Percentiles rank a stretch among this genome's conserved stretches.
phyloP scores from a whole-genome alignment of 129 eudicot genomes.

The Chrysanthemum lavandulifolium region DNA sequence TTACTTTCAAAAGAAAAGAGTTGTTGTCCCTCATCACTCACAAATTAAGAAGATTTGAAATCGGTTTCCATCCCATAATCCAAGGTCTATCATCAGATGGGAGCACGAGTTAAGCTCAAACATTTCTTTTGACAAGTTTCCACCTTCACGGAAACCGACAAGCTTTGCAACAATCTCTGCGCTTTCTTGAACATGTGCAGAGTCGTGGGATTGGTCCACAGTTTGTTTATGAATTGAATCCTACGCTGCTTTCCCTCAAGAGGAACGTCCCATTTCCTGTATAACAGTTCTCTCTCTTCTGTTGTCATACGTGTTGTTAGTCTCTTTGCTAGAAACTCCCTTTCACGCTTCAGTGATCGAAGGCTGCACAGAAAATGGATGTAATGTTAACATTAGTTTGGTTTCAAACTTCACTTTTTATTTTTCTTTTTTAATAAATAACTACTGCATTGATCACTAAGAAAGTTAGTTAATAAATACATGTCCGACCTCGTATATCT shows the following conservation, averaged over 20 bases:
- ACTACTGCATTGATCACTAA: too few species aligned
- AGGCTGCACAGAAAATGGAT: slow-evolving; percentile 38
- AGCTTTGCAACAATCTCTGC: slow-evolving; percentile 91
- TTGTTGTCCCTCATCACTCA: slow-evolving; percentile 32
- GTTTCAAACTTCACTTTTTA: background rate
- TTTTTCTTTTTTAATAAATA: too few species aligned
- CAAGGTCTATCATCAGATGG: slow-evolving; percentile 90
- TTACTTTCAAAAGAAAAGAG: slow-evolving; percentile 38
- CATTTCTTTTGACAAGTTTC: slow-evolving; percentile 91
- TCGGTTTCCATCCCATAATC: slow-evolving; percentile 90
- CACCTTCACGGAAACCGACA: slow-evolving; percentile 83
- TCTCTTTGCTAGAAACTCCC: slow-evolving; percentile 91
- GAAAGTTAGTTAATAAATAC: too few species aligned
- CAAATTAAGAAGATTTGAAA: slow-evolving; percentile 69
- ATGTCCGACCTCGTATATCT: too few species aligned
- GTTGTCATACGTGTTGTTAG: slow-evolving; percentile 57
- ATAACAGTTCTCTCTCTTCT: slow-evolving; percentile 74
- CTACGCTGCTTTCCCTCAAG: slow-evolving; percentile 89
- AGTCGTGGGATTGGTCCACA: slow-evolving; percentile 80
- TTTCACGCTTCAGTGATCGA: slow-evolving; percentile 76
- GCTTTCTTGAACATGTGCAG: slow-evolving; percentile 71
- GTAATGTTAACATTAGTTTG: background rate
- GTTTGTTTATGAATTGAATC: slow-evolving; percentile 77
- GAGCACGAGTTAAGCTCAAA: slow-evolving; percentile 81
- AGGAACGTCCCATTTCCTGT: slow-evolving; percentile 91